These are phyloP conservation scores for Capronia epimyces DNA, from an alignment of 2,329 filamentous ascomycete genomes.

Conservation along the genomic window DNA sequence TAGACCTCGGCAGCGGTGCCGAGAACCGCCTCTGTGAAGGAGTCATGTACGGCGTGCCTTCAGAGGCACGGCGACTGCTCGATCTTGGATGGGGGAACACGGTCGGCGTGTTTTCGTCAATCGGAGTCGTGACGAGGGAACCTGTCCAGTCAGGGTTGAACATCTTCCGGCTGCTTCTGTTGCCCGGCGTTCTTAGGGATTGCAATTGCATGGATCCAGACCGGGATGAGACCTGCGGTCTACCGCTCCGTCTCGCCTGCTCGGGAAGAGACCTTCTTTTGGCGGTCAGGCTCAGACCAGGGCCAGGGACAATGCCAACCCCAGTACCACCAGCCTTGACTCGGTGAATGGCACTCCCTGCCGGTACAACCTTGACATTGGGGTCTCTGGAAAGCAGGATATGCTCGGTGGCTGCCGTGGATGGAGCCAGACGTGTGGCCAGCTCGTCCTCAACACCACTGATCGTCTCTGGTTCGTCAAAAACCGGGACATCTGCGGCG, in stretches of 20 bases:
- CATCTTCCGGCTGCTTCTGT: slow-evolving; percentile 8
- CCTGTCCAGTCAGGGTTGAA: slow-evolving; percentile 12
- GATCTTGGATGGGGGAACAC: slow-evolving; percentile 17
- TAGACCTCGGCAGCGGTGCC: background rate
- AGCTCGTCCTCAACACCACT: slow-evolving; percentile 31
- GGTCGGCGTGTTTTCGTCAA: slow-evolving; percentile 24
- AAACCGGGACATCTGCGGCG: slow-evolving; percentile 65
- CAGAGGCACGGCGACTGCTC: slow-evolving; percentile 13
- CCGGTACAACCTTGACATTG: slow-evolving; percentile 3
- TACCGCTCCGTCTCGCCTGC: slow-evolving; percentile 13
- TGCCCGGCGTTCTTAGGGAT: slow-evolving; percentile 9
- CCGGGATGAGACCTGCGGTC: slow-evolving; percentile 5
- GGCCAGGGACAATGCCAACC: slow-evolving; percentile 20
- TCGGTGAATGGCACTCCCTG: slow-evolving; percentile 7
- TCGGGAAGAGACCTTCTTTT: slow-evolving; percentile 16
- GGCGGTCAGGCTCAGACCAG: too few relatives aligned
- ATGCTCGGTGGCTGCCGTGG: background rate
- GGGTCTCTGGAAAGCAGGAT: background rate
- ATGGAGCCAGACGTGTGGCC: slow-evolving; percentile 17
- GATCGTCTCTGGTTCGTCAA: slow-evolving; percentile 55
- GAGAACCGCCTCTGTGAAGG: slow-evolving; percentile 7
- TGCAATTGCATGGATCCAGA: slow-evolving; percentile 16
- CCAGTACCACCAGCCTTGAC: slow-evolving; percentile 14
- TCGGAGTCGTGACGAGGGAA: slow-evolving; percentile 19
- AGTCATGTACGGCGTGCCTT: slow-evolving; percentile 7